Conservation (phyloP, 2,329 filamentous ascomycete species). For the Metarhizium humberi region DNA sequence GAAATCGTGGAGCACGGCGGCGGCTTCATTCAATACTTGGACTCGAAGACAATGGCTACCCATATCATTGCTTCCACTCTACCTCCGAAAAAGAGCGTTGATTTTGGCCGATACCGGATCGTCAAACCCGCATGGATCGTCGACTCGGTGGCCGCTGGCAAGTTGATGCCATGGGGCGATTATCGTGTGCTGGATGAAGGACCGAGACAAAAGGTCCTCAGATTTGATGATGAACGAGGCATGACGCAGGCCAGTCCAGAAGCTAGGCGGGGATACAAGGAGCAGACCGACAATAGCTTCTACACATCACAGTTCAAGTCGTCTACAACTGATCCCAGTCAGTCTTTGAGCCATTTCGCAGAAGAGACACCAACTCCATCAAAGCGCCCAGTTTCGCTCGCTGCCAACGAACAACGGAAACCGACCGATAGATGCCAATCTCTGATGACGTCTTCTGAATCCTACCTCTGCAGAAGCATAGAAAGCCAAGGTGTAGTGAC, state of each 20-base stretch:
- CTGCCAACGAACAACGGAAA: not conserved
- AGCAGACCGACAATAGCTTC: slow-evolving; percentile 75
- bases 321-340: slow-evolving; percentile 17
- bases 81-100: slow-evolving; percentile 85
- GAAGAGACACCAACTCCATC: slow-evolving; percentile 18
- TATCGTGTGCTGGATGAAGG: slow-evolving; percentile 84
- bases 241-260: slow-evolving; percentile 55
- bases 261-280: slow-evolving; percentile 56
- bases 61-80: slow-evolving; percentile 89
- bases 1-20: slow-evolving; percentile 91
- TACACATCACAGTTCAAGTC: slow-evolving; percentile 63
- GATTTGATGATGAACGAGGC: slow-evolving; percentile 51
- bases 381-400: not conserved
- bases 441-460: not conserved
- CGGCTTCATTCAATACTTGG: slow-evolving; percentile 87
- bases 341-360: slow-evolving; percentile 17
- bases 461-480: not conserved
- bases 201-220: slow-evolving; percentile 68
- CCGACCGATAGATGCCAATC: not conserved
- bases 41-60: slow-evolving; percentile 88
- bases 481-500: not conserved
- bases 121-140: slow-evolving; percentile 93
- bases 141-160: slow-evolving; percentile 76
- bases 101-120: slow-evolving; percentile 80
- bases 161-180: slow-evolving; percentile 73